These are phyloP conservation scores for Paraleonurus japonicus DNA, from an alignment of 257 asterid species.

Conservation along the genomic window DNA sequence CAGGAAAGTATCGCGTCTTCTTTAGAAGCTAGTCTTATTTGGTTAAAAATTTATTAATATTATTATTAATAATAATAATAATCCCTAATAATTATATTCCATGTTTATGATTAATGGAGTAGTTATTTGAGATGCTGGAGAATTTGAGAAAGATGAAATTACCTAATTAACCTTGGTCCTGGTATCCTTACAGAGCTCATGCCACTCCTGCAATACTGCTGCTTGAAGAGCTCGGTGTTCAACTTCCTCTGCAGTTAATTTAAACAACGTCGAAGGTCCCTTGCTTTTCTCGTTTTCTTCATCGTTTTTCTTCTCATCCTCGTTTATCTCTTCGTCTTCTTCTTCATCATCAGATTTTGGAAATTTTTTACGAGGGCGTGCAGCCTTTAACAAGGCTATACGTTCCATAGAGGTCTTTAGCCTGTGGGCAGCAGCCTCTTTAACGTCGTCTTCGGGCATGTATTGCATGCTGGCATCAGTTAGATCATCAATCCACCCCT, in stretches of 20 bases:
- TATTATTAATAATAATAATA: no score
- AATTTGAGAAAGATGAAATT: no score
- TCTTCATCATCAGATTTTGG: constrained; percentile 46
- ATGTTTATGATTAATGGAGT: no score
- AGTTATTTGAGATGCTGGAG: no score
- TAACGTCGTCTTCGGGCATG: constrained; percentile 93
- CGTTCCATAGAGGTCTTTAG: constrained; percentile 79
- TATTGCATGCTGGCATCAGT: constrained; percentile 80
- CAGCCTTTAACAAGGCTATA: constrained; percentile 79
- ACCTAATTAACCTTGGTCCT: constrained; percentile 44
- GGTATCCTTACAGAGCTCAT: constrained; percentile 71
- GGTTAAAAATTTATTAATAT: no score
- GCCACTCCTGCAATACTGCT: constrained; percentile 87
- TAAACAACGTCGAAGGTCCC: constrained; percentile 62
- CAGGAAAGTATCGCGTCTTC: no score
- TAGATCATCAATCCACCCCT: constrained; percentile 92
- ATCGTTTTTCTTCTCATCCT: constrained; percentile 23
- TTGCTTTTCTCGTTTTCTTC: constrained; percentile 43
- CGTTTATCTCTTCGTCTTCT: constrained; percentile 39
- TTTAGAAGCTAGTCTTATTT: no score
- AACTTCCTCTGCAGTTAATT: constrained; percentile 73
- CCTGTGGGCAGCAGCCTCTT: constrained; percentile 75
- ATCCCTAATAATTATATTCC: no score
- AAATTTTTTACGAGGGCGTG: constrained; percentile 60
- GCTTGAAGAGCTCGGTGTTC: constrained; percentile 89